phyloP scores from a whole-genome alignment of 2,329 filamentous ascomycete genomes.

The Xylariomycetidae sp. region DNA sequence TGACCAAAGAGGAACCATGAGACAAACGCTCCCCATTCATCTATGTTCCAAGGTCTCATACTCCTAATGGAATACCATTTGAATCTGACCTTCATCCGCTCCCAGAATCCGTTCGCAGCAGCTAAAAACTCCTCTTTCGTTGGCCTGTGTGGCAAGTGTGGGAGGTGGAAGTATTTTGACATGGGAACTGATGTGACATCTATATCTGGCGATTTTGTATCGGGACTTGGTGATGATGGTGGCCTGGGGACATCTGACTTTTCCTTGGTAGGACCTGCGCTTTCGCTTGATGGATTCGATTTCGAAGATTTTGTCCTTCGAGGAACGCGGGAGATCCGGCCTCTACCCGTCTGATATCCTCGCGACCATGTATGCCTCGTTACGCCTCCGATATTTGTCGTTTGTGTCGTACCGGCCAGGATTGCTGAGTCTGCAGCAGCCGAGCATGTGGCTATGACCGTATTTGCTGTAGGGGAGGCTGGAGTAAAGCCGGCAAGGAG shows the following conservation, averaged over 20 bases:
- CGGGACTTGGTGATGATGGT: slow-evolving; percentile 12
- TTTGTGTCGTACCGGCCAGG: slow-evolving; percentile 19
- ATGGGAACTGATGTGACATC: slow-evolving; percentile 43
- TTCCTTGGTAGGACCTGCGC: slow-evolving; percentile 10
- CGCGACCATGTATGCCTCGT: slow-evolving; percentile 34
- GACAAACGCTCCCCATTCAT: slow-evolving; percentile 90
- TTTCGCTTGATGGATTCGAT: slow-evolving; percentile 20
- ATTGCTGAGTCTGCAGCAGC: slow-evolving; percentile 33
- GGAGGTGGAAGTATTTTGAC: slow-evolving; percentile 53
- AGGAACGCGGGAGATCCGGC: slow-evolving; percentile 13
- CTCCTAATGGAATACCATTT: slow-evolving; percentile 98
- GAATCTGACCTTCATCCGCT: slow-evolving; percentile 83
- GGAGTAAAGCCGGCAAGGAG: slow-evolving; percentile 44
- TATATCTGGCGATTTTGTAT: slow-evolving; percentile 14
- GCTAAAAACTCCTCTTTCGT: slow-evolving; percentile 90
- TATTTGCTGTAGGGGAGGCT: slow-evolving; percentile 31
- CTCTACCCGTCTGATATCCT: slow-evolving; percentile 25
- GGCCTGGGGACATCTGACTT: slow-evolving; percentile 12
- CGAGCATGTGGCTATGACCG: slow-evolving; percentile 35
- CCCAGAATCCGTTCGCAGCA: slow-evolving; percentile 89
- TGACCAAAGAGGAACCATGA: slow-evolving; percentile 96
- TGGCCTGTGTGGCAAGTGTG: slow-evolving; percentile 78
- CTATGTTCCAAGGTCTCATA: slow-evolving; percentile 87
- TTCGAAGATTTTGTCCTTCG: slow-evolving; percentile 28
- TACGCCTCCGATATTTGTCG: slow-evolving; percentile 29